These are phyloP conservation scores for Dunaliella primolecta DNA, from an alignment of 139 green algal genomes.

Conservation along the genomic window DNA sequence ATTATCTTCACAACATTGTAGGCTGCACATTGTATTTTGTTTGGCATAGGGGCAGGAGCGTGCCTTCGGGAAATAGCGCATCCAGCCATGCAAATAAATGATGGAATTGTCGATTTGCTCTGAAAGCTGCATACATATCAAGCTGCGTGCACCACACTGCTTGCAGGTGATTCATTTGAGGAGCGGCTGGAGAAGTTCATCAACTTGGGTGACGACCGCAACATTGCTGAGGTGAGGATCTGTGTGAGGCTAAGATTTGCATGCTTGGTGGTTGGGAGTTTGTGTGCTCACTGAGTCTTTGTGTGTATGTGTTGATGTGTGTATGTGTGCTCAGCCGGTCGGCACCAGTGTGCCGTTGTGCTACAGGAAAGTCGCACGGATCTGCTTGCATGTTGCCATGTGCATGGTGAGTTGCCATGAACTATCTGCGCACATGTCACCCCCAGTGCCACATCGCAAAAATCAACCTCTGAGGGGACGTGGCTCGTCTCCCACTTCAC, in stretches of 20 bases:
- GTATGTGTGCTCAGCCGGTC: neutral
- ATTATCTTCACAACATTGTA: too few relatives aligned
- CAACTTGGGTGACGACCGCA: slow-evolving; percentile 67
- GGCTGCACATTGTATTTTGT: too few relatives aligned
- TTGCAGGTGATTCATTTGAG: slow-evolving; percentile 24
- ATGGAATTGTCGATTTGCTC: too few relatives aligned
- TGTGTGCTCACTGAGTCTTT: neutral
- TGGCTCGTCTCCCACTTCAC: too few relatives aligned
- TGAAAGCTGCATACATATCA: neutral
- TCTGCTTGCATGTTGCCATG: neutral
- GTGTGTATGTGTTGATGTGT: neutral
- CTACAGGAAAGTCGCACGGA: too few relatives aligned
- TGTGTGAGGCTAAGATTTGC: slow-evolving; percentile 26
- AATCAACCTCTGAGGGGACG: neutral
- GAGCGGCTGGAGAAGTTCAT: slow-evolving; percentile 62
- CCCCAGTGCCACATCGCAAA: neutral
- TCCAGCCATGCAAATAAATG: too few relatives aligned
- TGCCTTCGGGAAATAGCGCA: too few relatives aligned
- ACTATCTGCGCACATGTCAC: neutral
- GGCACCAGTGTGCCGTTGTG: too few relatives aligned
- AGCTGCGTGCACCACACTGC: neutral
- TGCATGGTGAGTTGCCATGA: neutral
- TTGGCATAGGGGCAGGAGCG: too few relatives aligned
- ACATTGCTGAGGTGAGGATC: slow-evolving; percentile 58
- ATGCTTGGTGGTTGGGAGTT: slow-evolving; percentile 10